Evolutionary conservation across 1,139 yeast species (phyloP).

Genomic region (Geotrichum fermentans): DNA sequence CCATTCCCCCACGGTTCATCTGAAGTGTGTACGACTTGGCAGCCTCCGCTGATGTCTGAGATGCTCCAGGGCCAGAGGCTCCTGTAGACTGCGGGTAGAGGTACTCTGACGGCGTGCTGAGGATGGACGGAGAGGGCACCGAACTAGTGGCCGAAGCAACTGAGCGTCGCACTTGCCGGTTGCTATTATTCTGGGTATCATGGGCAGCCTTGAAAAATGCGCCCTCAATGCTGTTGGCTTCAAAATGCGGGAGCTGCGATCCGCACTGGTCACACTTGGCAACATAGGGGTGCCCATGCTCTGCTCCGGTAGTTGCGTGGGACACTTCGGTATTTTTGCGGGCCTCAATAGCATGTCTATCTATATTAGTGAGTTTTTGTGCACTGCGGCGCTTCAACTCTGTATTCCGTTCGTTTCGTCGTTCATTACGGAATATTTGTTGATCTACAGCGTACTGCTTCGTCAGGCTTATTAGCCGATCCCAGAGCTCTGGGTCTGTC

Average conservation of each 20-base stretch:
- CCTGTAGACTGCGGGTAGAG: conserved; percentile 1
- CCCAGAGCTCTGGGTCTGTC: conserved; percentile 7
- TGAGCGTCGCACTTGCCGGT: not conserved
- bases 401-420: not conserved
- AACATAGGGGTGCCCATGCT: not conserved
- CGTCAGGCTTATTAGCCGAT: conserved; percentile 12
- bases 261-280: conserved; percentile 2
- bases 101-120: conserved; percentile 17
- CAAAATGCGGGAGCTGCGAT: not conserved
- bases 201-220: conserved; percentile 4
- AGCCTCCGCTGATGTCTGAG: not conserved
- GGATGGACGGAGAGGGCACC: conserved; percentile 14
- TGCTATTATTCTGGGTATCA: not conserved
- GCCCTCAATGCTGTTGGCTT: not conserved
- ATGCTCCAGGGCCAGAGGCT: not conserved
- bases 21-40: not conserved
- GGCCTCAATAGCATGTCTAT: not conserved
- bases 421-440: not conserved
- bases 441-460: conserved; percentile 15
- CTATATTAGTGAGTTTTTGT: not conserved
- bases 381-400: not conserved
- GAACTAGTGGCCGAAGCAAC: conserved; percentile 1
- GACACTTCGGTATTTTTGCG: too few relatives aligned
- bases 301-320: too few relatives aligned
- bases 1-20: too few relatives aligned